phyloP scores from a whole-genome alignment of 1,139 yeast genomes.

The Candida tetrigidarum region DNA sequence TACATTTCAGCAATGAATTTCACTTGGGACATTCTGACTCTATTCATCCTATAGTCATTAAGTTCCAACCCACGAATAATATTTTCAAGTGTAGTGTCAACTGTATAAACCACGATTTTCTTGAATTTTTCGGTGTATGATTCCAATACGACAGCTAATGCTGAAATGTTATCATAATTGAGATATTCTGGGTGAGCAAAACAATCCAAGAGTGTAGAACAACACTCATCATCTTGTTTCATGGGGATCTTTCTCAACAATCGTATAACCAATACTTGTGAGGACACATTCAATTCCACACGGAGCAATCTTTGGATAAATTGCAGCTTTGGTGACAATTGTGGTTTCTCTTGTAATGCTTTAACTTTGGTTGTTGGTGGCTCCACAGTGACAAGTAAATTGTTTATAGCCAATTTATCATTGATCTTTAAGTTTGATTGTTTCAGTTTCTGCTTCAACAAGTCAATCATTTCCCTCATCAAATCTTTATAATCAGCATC shows the following conservation, averaged over 20 bases:
- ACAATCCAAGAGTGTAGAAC: conserved; percentile 47
- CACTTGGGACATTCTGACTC: conserved; percentile 65
- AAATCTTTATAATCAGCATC: conserved; percentile 62
- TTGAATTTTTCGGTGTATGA: conserved; percentile 36
- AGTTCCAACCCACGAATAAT: conserved; percentile 69
- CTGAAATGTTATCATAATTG: conserved; percentile 56
- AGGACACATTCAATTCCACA: conserved; percentile 50
- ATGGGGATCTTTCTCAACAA: conserved; percentile 54
- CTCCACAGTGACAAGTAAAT: conserved; percentile 60
- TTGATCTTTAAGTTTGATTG: conserved; percentile 56
- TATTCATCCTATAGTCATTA: conserved; percentile 62
- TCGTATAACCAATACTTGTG: conserved; percentile 35
- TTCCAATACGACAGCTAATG: conserved; percentile 54
- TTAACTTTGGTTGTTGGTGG: conserved; percentile 53
- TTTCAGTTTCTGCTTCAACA: conserved; percentile 56
- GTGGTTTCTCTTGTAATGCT: conserved; percentile 24
- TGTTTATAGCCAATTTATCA: conserved; percentile 63
- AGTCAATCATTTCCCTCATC: conserved; percentile 65
- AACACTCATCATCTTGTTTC: conserved; percentile 40
- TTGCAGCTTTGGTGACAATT: conserved; percentile 44
- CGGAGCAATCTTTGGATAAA: conserved; percentile 56
- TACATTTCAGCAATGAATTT: conserved; percentile 63
- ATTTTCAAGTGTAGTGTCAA: conserved; percentile 71
- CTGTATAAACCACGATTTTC: conserved; percentile 44
- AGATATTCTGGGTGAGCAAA: conserved; percentile 68